Evolutionary conservation across 2,329 filamentous ascomycete species (phyloP), one percentile per base, ranked within the genome.

Genomic region (Parafenestella ontariensis): DNA sequence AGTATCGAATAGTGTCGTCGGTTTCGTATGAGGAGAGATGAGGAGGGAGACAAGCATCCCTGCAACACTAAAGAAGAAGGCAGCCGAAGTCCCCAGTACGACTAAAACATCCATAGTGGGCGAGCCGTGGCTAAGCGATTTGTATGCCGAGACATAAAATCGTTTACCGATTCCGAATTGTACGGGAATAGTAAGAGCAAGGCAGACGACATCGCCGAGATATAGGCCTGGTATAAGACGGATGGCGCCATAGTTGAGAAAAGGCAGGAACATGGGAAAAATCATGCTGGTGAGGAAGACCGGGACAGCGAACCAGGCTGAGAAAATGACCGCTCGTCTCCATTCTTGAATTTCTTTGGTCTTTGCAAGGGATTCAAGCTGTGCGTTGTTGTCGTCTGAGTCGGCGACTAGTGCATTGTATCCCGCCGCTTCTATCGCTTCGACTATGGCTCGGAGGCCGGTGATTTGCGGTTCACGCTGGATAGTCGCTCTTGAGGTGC

Each of bases 41-140:
- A 90, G 63, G 18, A 98, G 74, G 0, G 92, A 96, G 15, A 98
- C 87, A 4, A 89, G 49, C 92, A 99, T 97, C 15, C 92, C 86
- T 43, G 91, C 86, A 64, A 92, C 79, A 74, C 94, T 98, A 79
- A 97, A 99, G 77, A 96, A 95, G 80, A 98, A 99, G 18, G 95
- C 95, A 20, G 92, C 89, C 0, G 93, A 96, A 6, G 95, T 99
- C 47, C 95, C 95, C 17, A 99, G 80, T 53, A 96, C 91, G 48
- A 99, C 91, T 20, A 99, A 83, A 1, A 98, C 95, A 72, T 99
- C 95, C 95, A 99, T 99, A 1, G 95, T 99, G 0, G 95, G 94
- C 5, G 93, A 90, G 18, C 87, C 86, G 74, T 99, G 95, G 76
- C 89, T 92, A 65, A 99, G 75, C 1, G 92, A 96, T 74, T 96